Base-by-base conservation (phyloP, 257 asterid genomes). In the Solanum rostratum region DNA sequence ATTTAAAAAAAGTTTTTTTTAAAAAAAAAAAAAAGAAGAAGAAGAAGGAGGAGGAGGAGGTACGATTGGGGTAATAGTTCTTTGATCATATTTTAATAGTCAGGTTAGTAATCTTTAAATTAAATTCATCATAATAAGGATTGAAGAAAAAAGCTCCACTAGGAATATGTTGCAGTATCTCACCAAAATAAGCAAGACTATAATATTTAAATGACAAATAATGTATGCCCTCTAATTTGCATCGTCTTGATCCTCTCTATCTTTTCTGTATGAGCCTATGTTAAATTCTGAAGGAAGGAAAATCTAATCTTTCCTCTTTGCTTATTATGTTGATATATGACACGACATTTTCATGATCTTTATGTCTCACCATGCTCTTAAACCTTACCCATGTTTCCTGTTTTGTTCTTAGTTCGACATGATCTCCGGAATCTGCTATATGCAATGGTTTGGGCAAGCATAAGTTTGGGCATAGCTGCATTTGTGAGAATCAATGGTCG, bases 361-460 rank as follows among this genome's bases (percentile, higher is more conserved):
- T 8, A 68, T 27, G 7, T 81, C 84, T 68, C 50, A 81, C 71
- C 29, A 49, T 80, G 66, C 70, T 52, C 2, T 37, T 43, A 46
- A 45, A 76, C 79, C 86, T 83, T 68, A 84, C 39, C 22, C 59
- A 54, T 41, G 27, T 46, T 22, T 20, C 74, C 54, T 69, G 57
- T 80, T 52, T 86, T 10, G 6, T 18, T 3, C 79, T 69, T 24
- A 97, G 98, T 90, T 86, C 91, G 88, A 87, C 30, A 84, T 50
- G 90, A 91, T 70, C 81, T 84, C 9, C 92, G 94, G 96, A 92
- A 90, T 86, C 39, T 94, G 79, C 49, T 94, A 43, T 91, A 92
- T 87, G 90, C 98, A 43, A 39, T 95, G 70, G 85, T 97, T 84
- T 97, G 98, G 99, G 95, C 92, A 39, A 84, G 97, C 89, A 79